Conservation (phyloP, 2,329 filamentous ascomycete genomes). For the Phyllosticta ampelicida region DNA sequence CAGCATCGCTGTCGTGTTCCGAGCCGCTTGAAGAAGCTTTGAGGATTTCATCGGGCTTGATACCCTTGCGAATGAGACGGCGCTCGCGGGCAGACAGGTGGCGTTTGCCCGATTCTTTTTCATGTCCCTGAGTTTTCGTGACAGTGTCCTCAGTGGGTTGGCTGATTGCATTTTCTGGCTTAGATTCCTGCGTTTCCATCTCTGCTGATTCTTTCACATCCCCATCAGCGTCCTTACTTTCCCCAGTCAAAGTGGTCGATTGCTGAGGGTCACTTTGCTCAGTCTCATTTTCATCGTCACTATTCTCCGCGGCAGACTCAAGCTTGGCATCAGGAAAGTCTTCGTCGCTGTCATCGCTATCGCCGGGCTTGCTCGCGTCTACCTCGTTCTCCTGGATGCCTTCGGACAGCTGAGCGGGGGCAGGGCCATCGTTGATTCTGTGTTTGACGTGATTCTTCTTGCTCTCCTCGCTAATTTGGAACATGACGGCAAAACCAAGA, state of each 20-base stretch:
- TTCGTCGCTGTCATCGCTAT: constrained; percentile 31
- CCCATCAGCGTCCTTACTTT: not conserved
- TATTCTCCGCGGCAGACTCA: constrained; percentile 25
- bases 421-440: constrained; percentile 38
- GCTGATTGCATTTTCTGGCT: constrained; percentile 5
- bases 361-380: constrained; percentile 18
- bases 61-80: constrained; percentile 27
- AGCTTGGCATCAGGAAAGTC: constrained; percentile 35
- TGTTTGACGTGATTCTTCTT: constrained; percentile 71
- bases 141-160: constrained; percentile 18
- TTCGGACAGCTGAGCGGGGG: constrained; percentile 11
- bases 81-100: constrained; percentile 30
- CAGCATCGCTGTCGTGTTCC: constrained; percentile 8
- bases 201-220: constrained; percentile 19
- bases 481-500: constrained; percentile 79
- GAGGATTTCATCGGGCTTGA: constrained; percentile 1
- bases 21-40: constrained; percentile 14
- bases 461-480: constrained; percentile 81
- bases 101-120: constrained; percentile 18
- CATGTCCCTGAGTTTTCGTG: constrained; percentile 12
- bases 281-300: constrained; percentile 21
- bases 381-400: constrained; percentile 13
- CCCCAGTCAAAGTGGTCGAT: constrained; percentile 11
- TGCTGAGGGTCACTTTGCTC: constrained; percentile 32
- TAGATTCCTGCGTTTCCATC: constrained; percentile 12